Conservation (phyloP, 1,284 basidiomycete genomes). For the Vanrija sp. region DNA sequence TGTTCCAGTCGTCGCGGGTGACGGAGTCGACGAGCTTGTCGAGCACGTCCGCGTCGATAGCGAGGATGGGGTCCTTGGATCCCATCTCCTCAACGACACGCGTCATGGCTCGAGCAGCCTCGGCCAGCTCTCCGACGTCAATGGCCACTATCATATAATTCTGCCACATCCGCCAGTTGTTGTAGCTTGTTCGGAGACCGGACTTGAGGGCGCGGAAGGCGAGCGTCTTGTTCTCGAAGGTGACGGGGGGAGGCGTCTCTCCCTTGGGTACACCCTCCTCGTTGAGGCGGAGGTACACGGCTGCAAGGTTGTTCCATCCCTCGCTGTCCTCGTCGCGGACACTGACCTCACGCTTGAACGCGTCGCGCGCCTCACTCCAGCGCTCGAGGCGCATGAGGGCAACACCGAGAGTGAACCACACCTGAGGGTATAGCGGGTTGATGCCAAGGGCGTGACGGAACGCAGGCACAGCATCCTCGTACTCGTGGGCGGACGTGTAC, state of each 20-base stretch:
- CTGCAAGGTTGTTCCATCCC: slow-evolving; percentile 97
- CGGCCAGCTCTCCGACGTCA: slow-evolving; percentile 86
- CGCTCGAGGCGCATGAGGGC: slow-evolving; percentile 72
- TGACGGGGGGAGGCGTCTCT: slow-evolving; percentile 27
- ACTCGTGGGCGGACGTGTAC: slow-evolving; percentile 68
- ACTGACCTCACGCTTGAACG: slow-evolving; percentile 78
- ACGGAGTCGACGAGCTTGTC: slow-evolving; percentile 83
- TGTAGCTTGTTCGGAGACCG: slow-evolving; percentile 76
- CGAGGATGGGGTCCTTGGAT: slow-evolving; percentile 59
- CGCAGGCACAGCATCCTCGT: slow-evolving; percentile 61
- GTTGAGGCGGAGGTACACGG: slow-evolving; percentile 81
- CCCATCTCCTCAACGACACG: slow-evolving; percentile 73
- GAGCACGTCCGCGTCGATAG: slow-evolving; percentile 78
- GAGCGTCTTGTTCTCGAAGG: slow-evolving; percentile 66
- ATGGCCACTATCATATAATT: slow-evolving; percentile 95
- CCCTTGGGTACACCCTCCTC: slow-evolving; percentile 41
- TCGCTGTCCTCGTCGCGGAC: slow-evolving; percentile 96
- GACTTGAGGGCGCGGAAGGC: slow-evolving; percentile 93
- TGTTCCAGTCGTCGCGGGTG: slow-evolving; percentile 55
- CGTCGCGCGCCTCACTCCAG: slow-evolving; percentile 77
- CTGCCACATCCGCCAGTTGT: slow-evolving; percentile 97
- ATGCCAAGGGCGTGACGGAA: slow-evolving; percentile 74
- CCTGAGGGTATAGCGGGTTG: slow-evolving; percentile 78
- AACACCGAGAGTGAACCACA: slow-evolving; percentile 96
- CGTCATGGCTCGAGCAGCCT: slow-evolving; percentile 77